These are phyloP conservation scores for Aspergillus costaricaensis DNA, from an alignment of 2,329 filamentous ascomycete species.

Conservation along the genomic window DNA sequence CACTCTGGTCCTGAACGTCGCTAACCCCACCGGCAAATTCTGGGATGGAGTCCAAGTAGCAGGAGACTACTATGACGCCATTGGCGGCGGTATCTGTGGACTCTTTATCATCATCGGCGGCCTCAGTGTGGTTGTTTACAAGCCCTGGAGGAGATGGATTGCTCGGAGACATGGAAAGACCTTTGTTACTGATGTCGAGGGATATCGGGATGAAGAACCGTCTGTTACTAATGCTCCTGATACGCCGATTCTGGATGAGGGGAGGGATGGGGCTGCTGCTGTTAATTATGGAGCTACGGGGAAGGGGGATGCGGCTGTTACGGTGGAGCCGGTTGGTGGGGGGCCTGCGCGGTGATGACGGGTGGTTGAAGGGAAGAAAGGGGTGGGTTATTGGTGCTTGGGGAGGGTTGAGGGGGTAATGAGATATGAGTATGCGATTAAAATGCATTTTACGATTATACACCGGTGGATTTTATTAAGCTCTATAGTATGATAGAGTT, in stretches of 20 bases:
- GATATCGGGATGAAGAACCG: conserved; percentile 26
- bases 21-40: conserved; percentile 72
- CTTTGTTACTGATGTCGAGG: conserved; percentile 24
- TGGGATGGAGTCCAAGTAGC: conserved; percentile 83
- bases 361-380: neutral
- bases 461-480: neutral
- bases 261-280: neutral
- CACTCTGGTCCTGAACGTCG: conserved; percentile 74
- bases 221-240: conserved; percentile 6
- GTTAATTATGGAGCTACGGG: conserved; percentile 18
- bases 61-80: conserved; percentile 79
- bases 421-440: neutral
- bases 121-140: conserved; percentile 73
- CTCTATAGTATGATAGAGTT: neutral
- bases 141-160: conserved; percentile 71
- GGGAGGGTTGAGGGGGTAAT: neutral
- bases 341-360: neutral
- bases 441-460: neutral
- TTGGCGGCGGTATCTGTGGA: conserved; percentile 83
- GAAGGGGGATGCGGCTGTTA: conserved; percentile 9
- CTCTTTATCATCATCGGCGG: conserved; percentile 77
- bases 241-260: conserved; percentile 16
- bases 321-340: neutral
- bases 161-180: conserved; percentile 39
- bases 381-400: too few species aligned